Conservation (phyloP, 805 yeast species). For the Metschnikowia noctiluminum region DNA sequence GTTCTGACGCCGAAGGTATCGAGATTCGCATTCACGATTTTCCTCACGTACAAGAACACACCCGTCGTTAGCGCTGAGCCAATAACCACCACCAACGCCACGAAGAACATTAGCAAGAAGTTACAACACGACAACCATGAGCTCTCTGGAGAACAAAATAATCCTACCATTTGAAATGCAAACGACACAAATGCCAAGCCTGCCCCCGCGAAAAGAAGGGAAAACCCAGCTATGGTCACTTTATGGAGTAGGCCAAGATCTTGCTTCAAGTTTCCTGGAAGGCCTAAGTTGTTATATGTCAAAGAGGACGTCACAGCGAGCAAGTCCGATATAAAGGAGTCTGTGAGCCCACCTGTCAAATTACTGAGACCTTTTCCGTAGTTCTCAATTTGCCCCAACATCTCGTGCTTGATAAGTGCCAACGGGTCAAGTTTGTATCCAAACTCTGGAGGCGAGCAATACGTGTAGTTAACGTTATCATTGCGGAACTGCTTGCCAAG, state of each 20-base stretch:
- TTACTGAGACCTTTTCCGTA: slow-evolving; percentile 23
- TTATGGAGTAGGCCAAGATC: slow-evolving; percentile 44
- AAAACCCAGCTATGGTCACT: slow-evolving; percentile 57
- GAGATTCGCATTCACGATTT: slow-evolving; percentile 48
- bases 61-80: slow-evolving; percentile 62
- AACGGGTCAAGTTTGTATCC: slow-evolving; percentile 58
- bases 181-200: slow-evolving; percentile 42
- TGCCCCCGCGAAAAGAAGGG: slow-evolving; percentile 29
- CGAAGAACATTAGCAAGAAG: slow-evolving; percentile 41
- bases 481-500: slow-evolving; percentile 25
- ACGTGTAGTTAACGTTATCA: slow-evolving; percentile 34
- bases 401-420: slow-evolving; percentile 30
- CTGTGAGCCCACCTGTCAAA: slow-evolving; percentile 9
- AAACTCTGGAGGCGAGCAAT: slow-evolving; percentile 53
- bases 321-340: slow-evolving; percentile 10
- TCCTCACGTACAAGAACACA: slow-evolving; percentile 46
- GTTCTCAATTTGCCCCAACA: slow-evolving; percentile 26
- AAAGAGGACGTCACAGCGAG: slow-evolving; percentile 14
- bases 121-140: slow-evolving; percentile 46
- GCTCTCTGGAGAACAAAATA: slow-evolving; percentile 41
- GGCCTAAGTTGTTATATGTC: slow-evolving; percentile 30
- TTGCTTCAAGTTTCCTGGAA: slow-evolving; percentile 54
- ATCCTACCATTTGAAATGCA: slow-evolving; percentile 45
- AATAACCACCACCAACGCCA: slow-evolving; percentile 43
- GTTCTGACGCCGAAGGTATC: slow-evolving; percentile 54